Conservation (phyloP, 2,329 filamentous ascomycete genomes). For the Colletotrichum sp. region DNA sequence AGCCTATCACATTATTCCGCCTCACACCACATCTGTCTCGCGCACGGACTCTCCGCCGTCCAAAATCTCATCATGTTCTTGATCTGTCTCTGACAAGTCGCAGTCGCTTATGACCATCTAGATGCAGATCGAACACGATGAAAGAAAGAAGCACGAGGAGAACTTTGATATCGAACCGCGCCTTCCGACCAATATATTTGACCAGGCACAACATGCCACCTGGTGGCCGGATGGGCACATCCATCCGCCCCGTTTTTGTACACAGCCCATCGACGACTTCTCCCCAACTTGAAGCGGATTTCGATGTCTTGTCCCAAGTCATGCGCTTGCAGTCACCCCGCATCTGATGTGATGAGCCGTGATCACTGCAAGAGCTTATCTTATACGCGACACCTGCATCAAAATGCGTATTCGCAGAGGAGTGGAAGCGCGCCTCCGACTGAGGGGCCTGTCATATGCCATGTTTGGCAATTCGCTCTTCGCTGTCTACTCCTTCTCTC, state of each 20-base stretch:
- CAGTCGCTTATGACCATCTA: background rate
- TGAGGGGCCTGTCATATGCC: background rate
- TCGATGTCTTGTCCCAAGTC: background rate
- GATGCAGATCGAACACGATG: slow-evolving; percentile 1
- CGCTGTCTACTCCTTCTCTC: background rate
- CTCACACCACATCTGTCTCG: slow-evolving; percentile 1
- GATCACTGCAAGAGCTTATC: background rate
- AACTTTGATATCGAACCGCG: background rate
- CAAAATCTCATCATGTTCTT: background rate
- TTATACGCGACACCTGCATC: background rate
- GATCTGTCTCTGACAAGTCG: background rate
- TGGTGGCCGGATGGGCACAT: background rate
- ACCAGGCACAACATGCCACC: background rate
- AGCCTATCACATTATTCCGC: background rate
- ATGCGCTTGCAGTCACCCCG: background rate
- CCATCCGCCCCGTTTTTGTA: background rate
- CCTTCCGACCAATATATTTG: background rate
- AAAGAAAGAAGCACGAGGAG: background rate
- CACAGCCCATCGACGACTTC: background rate
- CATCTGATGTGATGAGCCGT: background rate
- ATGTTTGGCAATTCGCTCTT: background rate
- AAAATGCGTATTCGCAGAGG: background rate
- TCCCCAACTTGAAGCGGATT: background rate
- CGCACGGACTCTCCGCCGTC: slow-evolving; percentile 2
- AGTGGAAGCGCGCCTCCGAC: background rate